Percentiles rank a stretch among this genome's conserved stretches.
phyloP scores from a whole-genome alignment of 169 alveolate species.

The Cryptosporidium baileyi region DNA sequence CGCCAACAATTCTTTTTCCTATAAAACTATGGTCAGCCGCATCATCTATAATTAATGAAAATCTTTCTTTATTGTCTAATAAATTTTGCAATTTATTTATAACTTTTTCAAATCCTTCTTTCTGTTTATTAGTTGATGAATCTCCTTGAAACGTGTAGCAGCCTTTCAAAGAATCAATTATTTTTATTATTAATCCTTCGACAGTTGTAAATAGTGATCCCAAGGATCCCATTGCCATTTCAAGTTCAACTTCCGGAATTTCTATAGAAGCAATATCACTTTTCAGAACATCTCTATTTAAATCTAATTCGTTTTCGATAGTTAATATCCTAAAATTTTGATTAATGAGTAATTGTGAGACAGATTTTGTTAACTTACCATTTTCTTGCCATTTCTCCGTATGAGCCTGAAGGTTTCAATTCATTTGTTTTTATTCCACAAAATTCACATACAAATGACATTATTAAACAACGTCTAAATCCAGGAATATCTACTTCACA shows the following conservation, averaged over 20 bases:
- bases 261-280: constrained; percentile 90
- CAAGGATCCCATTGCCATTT: constrained; percentile 87
- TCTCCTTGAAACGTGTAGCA: constrained; percentile 94
- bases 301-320: constrained; percentile 77
- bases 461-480: constrained; percentile 91
- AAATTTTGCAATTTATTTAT: constrained; percentile 75
- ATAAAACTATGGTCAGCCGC: constrained; percentile 90
- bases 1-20: constrained; percentile 79
- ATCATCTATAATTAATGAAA: constrained; percentile 89
- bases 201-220: constrained; percentile 94
- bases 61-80: constrained; percentile 72
- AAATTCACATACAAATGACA: constrained; percentile 90
- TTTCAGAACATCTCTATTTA: constrained; percentile 93
- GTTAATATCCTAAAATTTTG: constrained; percentile 19
- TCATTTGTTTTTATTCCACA: constrained; percentile 95
- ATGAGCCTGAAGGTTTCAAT: constrained; percentile 96
- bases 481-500: constrained; percentile 96
- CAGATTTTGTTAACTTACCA: constrained; percentile 72
- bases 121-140: constrained; percentile 77
- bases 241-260: constrained; percentile 93
- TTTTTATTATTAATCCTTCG: constrained; percentile 91
- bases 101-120: constrained; percentile 73
- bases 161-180: constrained; percentile 81
- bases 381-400: constrained; percentile 89
- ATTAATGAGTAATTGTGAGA: neutral